Conservation (phyloP, 345 rosid genomes). For the Acer yangbiense region DNA sequence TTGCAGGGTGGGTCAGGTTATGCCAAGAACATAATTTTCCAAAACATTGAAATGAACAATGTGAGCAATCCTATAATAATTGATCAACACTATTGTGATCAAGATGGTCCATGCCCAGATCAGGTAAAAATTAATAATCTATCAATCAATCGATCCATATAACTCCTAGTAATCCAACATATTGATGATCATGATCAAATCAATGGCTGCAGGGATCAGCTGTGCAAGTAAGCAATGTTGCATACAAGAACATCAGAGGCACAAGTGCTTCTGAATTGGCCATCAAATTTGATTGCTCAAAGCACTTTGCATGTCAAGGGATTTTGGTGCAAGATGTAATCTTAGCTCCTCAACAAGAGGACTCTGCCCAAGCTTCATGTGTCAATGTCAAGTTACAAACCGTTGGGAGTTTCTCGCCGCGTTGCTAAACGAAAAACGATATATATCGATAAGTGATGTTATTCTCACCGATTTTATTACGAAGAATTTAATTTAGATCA, state of each 20-base stretch:
- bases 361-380: conserved; percentile 60
- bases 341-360: conserved; percentile 28
- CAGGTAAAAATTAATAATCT: conserved; percentile 44
- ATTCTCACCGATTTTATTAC: not conserved
- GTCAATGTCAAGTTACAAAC: conserved; percentile 41
- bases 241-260: conserved; percentile 72
- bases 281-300: conserved; percentile 65
- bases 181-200: not conserved
- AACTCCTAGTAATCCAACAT: too few relatives aligned
- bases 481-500: not conserved
- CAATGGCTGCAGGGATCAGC: conserved; percentile 54
- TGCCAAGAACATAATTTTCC: conserved; percentile 65
- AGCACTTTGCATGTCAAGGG: conserved; percentile 52
- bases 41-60: conserved; percentile 60
- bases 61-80: conserved; percentile 84
- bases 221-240: conserved; percentile 68
- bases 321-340: conserved; percentile 55
- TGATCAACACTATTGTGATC: conserved; percentile 84
- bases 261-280: conserved; percentile 72
- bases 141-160: too few relatives aligned
- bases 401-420: conserved; percentile 49
- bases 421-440: conserved; percentile 29
- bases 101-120: conserved; percentile 43
- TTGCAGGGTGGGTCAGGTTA: conserved; percentile 82
- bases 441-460: not conserved